A percentile compares a stretch with the other conserved stretches of the same genome.
Conservation (phyloP, 106 monocot species). For the Agapanthus africanus region DNA sequence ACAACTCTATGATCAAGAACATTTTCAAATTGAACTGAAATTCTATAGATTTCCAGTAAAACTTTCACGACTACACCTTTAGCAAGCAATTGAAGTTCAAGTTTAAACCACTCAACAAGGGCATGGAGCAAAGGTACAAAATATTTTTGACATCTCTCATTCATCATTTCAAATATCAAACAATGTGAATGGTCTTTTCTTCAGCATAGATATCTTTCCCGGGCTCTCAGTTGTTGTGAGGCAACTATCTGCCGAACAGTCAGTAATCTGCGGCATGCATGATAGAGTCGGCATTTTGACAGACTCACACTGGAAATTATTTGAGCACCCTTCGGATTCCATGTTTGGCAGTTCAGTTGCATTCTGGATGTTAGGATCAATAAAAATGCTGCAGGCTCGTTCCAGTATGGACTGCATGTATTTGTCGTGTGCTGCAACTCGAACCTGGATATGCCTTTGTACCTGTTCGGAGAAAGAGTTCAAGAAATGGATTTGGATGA, state of each 20-base stretch:
- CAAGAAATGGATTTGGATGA: too few relatives aligned
- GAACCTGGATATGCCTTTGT: conserved; percentile 37
- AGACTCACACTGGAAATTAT: background rate
- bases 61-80: too few relatives aligned
- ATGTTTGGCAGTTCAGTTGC: conserved; percentile 10
- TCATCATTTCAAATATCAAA: background rate
- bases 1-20: too few relatives aligned
- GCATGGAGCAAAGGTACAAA: background rate
- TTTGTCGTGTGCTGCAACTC: conserved; percentile 42
- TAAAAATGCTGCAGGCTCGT: conserved; percentile 28
- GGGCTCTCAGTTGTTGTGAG: conserved; percentile 17
- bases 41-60: too few relatives aligned
- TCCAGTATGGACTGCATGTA: conserved; percentile 48
- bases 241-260: conserved; percentile 34
- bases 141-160: background rate
- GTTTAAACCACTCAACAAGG: background rate
- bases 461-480: conserved; percentile 25
- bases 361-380: conserved; percentile 1
- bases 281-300: conserved; percentile 10
- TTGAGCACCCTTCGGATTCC: conserved; percentile 9
- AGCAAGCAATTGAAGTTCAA: background rate
- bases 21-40: too few relatives aligned
- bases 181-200: conserved; percentile 8
- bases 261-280: conserved; percentile 12
- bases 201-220: background rate